phyloP scores from a whole-genome alignment of 306 rosid genomes.

The Clitoria ternatea region DNA sequence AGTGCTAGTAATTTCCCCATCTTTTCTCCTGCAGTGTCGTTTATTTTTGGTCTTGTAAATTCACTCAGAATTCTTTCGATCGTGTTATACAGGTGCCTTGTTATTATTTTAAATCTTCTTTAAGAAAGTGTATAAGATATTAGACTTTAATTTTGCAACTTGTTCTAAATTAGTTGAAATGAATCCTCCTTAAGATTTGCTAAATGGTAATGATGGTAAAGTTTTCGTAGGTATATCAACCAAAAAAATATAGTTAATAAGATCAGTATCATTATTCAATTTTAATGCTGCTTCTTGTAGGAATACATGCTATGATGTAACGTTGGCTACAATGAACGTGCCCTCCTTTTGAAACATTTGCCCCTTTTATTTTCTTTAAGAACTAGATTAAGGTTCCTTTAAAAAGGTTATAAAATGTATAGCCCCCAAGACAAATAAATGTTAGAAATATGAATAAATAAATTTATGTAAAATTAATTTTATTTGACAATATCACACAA shows the following conservation, averaged over 20 bases:
- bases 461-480: no score
- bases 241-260: background rate
- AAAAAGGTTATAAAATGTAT: no score
- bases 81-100: background rate
- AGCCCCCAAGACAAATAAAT: no score
- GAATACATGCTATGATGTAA: background rate
- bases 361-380: background rate
- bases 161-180: background rate
- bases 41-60: background rate
- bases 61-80: background rate
- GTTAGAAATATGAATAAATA: no score
- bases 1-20: slow-evolving; percentile 54
- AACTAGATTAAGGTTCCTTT: background rate
- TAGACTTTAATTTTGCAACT: background rate
- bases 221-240: background rate
- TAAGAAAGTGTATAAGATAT: no score
- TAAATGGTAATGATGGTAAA: background rate
- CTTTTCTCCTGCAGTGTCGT: slow-evolving; percentile 54
- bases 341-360: background rate
- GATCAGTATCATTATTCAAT: background rate
- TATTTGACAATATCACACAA: no score
- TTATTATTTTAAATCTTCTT: background rate
- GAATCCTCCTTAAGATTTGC: background rate
- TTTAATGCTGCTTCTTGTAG: background rate
- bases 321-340: background rate